Conservation (phyloP, 139 green algal genomes). For the Pleodorina starrii region DNA sequence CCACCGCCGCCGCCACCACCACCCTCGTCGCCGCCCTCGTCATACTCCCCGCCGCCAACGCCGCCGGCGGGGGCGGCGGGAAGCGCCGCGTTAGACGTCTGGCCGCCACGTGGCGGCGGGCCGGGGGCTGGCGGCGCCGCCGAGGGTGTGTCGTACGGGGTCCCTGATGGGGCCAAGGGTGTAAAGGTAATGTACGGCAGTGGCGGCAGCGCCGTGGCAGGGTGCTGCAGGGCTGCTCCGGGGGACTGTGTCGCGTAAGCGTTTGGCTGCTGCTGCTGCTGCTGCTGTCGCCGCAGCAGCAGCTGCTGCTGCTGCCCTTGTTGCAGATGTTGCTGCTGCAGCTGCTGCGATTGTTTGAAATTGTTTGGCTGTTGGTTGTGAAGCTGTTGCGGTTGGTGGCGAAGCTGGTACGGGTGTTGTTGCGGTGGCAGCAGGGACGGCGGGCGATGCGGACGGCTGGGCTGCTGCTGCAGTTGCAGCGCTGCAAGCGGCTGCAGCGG, state of each 20-base stretch:
- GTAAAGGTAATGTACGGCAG: background rate
- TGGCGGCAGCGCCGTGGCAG: background rate
- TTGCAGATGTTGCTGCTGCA: background rate
- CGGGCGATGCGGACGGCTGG: background rate
- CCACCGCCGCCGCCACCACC: too few species aligned
- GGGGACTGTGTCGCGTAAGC: too few species aligned
- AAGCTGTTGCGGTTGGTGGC: background rate
- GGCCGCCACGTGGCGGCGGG: too few species aligned
- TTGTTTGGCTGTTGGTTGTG: background rate
- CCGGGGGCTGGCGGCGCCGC: too few species aligned
- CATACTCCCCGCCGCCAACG: too few species aligned
- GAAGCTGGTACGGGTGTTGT: background rate
- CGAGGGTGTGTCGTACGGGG: too few species aligned
- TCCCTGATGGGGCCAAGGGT: too few species aligned
- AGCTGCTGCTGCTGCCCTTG: background rate
- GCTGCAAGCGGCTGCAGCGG: background rate
- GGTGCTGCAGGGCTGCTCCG: background rate
- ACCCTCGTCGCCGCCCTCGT: too few species aligned
- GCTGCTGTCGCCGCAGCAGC: background rate
- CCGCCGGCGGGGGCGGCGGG: too few species aligned
- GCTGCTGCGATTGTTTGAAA: background rate
- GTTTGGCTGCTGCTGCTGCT: constrained; percentile 3
- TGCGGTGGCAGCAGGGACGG: background rate
- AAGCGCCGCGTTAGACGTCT: too few species aligned
- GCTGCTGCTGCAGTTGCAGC: background rate